phyloP scores from a whole-genome alignment of 768 basidiomycete genomes.

The Lactifluus subvellereus region DNA sequence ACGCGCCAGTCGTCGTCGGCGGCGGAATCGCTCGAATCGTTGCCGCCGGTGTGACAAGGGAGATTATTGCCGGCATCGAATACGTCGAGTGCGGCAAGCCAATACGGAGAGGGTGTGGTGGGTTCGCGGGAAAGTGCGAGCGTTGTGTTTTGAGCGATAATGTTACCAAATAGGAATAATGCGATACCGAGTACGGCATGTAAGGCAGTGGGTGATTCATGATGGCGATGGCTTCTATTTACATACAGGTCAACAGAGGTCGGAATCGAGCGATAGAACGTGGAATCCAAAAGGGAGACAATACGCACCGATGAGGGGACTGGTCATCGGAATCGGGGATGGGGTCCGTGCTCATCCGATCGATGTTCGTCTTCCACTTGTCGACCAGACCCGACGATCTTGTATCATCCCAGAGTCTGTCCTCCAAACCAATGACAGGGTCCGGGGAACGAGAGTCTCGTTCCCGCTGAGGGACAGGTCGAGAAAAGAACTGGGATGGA shows the following conservation, averaged over 20 bases:
- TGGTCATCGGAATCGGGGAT: neutral
- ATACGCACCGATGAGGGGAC: neutral
- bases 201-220: constrained; percentile 57
- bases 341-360: neutral
- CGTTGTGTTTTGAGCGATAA: constrained; percentile 47
- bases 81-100: constrained; percentile 64
- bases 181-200: constrained; percentile 60
- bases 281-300: neutral
- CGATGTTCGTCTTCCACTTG: neutral
- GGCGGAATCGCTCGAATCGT: neutral
- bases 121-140: constrained; percentile 54
- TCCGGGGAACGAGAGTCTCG: neutral
- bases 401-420: neutral
- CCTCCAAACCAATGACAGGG: neutral
- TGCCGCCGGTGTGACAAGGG: constrained; percentile 36
- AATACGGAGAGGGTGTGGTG: constrained; percentile 45
- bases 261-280: neutral
- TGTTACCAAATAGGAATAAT: constrained; percentile 57
- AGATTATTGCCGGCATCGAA: constrained; percentile 64
- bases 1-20: constrained; percentile 60
- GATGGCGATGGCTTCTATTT: constrained; percentile 7
- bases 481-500: constrained; percentile 44
- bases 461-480: constrained; percentile 1
- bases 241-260: neutral
- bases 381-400: neutral